Evolutionary conservation across 352 stramenopile species (phyloP), one percentile per base, ranked within the genome.

Genomic region (Aphanomyces invadans): DNA sequence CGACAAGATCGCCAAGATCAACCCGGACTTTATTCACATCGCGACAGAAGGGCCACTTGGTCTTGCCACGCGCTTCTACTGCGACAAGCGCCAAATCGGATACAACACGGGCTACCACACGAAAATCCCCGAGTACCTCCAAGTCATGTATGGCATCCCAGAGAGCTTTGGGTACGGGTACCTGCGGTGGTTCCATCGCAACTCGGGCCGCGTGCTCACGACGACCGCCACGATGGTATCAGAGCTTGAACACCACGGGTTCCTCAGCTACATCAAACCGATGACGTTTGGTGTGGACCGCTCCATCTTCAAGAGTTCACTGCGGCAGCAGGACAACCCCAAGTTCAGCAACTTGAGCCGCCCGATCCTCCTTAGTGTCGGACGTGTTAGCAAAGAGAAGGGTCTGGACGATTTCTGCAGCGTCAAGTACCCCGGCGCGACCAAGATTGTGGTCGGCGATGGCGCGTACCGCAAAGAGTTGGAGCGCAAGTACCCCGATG

Each of bases 41-140:
- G 55, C 55, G 36, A 64, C 55, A n/a, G 55, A 64, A 52, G 55
- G 55, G 2, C 55, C 55, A 25, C 46, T 64, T 32, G 55, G 55
- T n/a, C 55, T 64, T 19, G 55, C 55, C 19, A 64, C 55, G n/a
- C 55, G 55, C 55, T 28, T 64, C 55, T 64, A 64, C 33, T 64
- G 55, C 55, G 55, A 64, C 55, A 32, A 38, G 4, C 55, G 55
- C 36, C 32, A 64, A 19, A 64, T 64, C 39, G 36, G 23, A 10
- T 64, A 64, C 55, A 64, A 64, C 38, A 51, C 55, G 33, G 55
- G 55, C 7, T 64, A 64, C 55, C 55, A 64, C 36, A 64, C 55
- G 17, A 64, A 64, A 28, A 64, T 64, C 33, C 55, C 55, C 39
- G 55, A 64, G 39, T 64, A 64, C 39, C 28, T 64, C 28, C 32